Base-by-base conservation (phyloP, 2,329 filamentous ascomycete species). In the Fusarium paranaense region DNA sequence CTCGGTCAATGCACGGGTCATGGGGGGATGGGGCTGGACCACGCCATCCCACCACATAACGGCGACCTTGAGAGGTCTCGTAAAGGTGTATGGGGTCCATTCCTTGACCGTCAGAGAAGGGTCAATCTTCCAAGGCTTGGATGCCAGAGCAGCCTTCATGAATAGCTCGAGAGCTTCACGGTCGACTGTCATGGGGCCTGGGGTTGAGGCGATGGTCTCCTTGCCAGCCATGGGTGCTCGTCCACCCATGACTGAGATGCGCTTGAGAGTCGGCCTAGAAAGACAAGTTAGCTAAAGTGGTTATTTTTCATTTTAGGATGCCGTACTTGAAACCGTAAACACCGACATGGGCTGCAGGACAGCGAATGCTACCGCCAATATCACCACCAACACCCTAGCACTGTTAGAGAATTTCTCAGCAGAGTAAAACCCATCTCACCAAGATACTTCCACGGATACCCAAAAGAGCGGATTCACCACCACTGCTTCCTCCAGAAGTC, bases 401-500 rank as follows among this genome's bases (percentile, higher is more conserved):
- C 4, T 5, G 56, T 78, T 6, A 66, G 32, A 20, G 16, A 1
- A 7, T 13, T 22, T 4, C 5, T 32, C 6, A 52, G 1, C 3
- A 2, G 2, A 2, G 22, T 9, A 11, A 27, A 8, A 9, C 2
- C 2, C 2, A 0, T 20, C 78, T 68, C 27, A 82, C 82, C 5
- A 87, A 40, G 4, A 84, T 70, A 22, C 83, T 84, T 20, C 85
- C 85, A 5, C 84, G 78, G 38, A 86, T 78, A 2, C 82, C 84
- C 2, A 86, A 50, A 0, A 86, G 72, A 0, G 85, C 84, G 1
- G 79, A 81, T 64, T 86, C 84, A 0, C 92, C 92, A 13, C 92
- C 92, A 0, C 89, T 90, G 11, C 87, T 90, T 2, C 93, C 92
- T 6, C 92, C 92, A 0, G 90, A 86, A 0, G 89, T 90, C 35